A percentile compares a stretch with the other conserved stretches of the same genome.
phyloP scores from a whole-genome alignment of 192 early-diverging fungal genomes.

The Geosiphon pyriformis region DNA sequence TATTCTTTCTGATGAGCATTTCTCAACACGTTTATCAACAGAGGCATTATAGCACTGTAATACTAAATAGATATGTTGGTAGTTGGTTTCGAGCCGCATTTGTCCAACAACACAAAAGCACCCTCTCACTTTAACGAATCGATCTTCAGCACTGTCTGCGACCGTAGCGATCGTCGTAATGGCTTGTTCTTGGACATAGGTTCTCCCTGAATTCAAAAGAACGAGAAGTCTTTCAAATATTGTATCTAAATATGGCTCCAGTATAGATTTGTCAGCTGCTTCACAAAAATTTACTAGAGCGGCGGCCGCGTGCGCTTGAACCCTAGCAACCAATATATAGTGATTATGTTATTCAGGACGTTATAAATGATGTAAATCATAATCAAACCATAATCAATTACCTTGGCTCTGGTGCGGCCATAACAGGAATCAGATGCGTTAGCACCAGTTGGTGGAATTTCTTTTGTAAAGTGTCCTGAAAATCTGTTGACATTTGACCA shows the following conservation, averaged over 20 bases:
- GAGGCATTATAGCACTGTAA: constrained; percentile 92
- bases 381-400: background rate
- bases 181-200: constrained; percentile 98
- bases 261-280: constrained; percentile 71
- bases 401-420: constrained; percentile 56
- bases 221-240: constrained; percentile 82
- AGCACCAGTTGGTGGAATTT: constrained; percentile 69
- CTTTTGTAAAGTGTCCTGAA: constrained; percentile 72
- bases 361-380: background rate
- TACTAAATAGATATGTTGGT: constrained; percentile 38
- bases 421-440: constrained; percentile 73
- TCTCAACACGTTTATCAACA: constrained; percentile 82
- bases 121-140: constrained; percentile 61
- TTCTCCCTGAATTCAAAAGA: constrained; percentile 78
- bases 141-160: constrained; percentile 89
- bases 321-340: constrained; percentile 61
- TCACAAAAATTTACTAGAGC: constrained; percentile 98
- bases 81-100: background rate
- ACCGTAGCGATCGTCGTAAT: constrained; percentile 97
- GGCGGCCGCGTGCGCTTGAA: constrained; percentile 93
- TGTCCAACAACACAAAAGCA: background rate
- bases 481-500: constrained; percentile 98
- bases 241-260: constrained; percentile 86
- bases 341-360: constrained; percentile 3
- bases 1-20: constrained; percentile 83